These are phyloP conservation scores for Cryptosporidium xiaoi DNA, from an alignment of 169 alveolate genomes.

Conservation along the genomic window DNA sequence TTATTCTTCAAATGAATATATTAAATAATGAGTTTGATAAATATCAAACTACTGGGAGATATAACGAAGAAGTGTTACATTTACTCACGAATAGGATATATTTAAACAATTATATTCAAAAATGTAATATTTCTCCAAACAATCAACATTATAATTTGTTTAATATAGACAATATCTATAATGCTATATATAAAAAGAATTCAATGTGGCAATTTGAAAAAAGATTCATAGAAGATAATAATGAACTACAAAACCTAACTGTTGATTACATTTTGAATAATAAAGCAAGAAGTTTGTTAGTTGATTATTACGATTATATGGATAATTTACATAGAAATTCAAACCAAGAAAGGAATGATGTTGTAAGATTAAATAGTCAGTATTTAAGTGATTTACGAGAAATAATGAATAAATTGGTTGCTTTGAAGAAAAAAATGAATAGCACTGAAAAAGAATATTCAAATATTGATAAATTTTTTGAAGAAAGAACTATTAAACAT, in stretches of 20 bases:
- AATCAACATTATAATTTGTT: neutral
- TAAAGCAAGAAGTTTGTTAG: constrained; percentile 14
- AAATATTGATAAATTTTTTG: neutral
- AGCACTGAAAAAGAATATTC: neutral
- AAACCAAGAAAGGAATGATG: neutral
- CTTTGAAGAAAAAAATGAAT: neutral
- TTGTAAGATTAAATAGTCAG: neutral
- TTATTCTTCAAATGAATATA: constrained; percentile 13
- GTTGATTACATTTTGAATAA: constrained; percentile 9
- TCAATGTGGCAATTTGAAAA: constrained; percentile 57
- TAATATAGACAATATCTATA: neutral
- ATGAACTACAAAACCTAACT: neutral
- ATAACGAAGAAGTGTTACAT: neutral
- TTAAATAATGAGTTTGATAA: constrained; percentile 1
- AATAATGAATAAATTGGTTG: neutral
- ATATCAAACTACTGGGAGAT: neutral
- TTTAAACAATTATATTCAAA: constrained; percentile 10
- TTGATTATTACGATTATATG: neutral
- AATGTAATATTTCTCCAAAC: neutral
- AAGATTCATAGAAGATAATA: neutral
- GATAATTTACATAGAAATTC: neutral
- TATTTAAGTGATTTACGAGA: neutral
- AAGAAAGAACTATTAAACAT: neutral
- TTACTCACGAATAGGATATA: neutral
- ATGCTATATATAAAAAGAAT: neutral